Evolutionary conservation across 1,284 basidiomycete species (phyloP), one percentile per base, ranked within the genome.

Genomic region (Moesziomyces globuligerus): DNA sequence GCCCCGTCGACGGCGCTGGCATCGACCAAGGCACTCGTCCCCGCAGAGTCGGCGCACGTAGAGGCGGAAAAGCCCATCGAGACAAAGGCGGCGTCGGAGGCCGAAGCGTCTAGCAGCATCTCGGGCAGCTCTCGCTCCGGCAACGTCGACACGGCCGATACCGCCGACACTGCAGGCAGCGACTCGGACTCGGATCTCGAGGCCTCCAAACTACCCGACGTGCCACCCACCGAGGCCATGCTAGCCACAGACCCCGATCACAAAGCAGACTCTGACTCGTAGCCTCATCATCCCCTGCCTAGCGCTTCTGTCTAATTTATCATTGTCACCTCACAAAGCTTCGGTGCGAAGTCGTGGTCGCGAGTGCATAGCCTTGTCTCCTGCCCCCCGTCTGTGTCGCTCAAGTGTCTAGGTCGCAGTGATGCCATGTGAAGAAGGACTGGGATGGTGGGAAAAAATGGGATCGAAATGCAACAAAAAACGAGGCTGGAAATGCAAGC

Each of bases 181-280:
- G 64, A 60, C 8, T 52, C 51, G 3, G 64, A 67, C 6, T 60
- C n/a, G n/a, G n/a, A n/a, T n/a, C n/a, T n/a, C n/a, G n/a, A n/a
- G n/a, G n/a, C n/a, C n/a, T n/a, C n/a, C n/a, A n/a, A n/a, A n/a
- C n/a, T n/a, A n/a, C n/a, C 57, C 26, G 64, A 67, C 25, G 48
- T 15, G 3, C 60, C 64, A 3, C n/a, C 55, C 29, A 48, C 38
- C 26, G 32, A 34, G 15, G 15, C 32, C 32, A 17, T 17, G 15
- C 10, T 11, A 13, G 11, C 29, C 29, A 4, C 29, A 10, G 9
- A 32, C 11, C 8, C 13, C 32, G 32, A 17, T 7, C 6, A 13
- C 32, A 17, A 13, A 17, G 15, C 32, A 7, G 17, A 6, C 15
- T 34, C 32, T 17, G 32, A 34, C 17, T 34, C 32, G 32, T 34